Evolutionary conservation across 2,329 filamentous ascomycete species (phyloP).

Genomic region (Arachnomyces sp.): DNA sequence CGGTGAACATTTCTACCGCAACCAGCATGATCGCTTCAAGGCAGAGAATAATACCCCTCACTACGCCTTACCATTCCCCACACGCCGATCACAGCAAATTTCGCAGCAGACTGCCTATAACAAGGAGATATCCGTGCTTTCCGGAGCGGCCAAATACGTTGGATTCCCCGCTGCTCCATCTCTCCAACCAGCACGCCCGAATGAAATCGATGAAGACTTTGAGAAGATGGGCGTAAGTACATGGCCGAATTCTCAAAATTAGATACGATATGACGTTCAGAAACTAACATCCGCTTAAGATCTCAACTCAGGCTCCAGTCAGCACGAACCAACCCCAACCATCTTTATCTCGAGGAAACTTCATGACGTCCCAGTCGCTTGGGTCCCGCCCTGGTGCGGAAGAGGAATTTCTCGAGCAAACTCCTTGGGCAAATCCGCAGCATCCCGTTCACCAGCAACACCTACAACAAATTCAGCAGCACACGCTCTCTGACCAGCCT

Average conservation of each 20-base stretch:
- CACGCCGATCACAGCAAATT: conserved; percentile 67
- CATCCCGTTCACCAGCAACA: conserved; percentile 59
- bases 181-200: conserved; percentile 62
- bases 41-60: conserved; percentile 71
- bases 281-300: background rate
- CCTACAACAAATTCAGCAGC: conserved; percentile 28
- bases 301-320: background rate
- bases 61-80: conserved; percentile 73
- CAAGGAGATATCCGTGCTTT: conserved; percentile 83
- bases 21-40: conserved; percentile 79
- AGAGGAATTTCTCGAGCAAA: conserved; percentile 82
- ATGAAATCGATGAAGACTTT: conserved; percentile 79
- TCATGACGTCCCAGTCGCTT: too few relatives aligned
- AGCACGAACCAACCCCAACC: conserved; percentile 3
- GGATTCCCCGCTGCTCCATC: conserved; percentile 93
- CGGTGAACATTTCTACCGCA: conserved; percentile 84
- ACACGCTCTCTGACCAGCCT: conserved; percentile 26
- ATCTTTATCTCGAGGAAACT: conserved; percentile 21
- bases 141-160: conserved; percentile 87
- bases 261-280: conserved; percentile 3
- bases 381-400: conserved; percentile 51
- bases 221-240: conserved; percentile 74
- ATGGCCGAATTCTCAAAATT: conserved; percentile 7
- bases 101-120: conserved; percentile 87
- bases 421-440: conserved; percentile 86